Conservation (phyloP, 495 filamentous ascomycete species). For the Talaromyces nanjingensis region DNA sequence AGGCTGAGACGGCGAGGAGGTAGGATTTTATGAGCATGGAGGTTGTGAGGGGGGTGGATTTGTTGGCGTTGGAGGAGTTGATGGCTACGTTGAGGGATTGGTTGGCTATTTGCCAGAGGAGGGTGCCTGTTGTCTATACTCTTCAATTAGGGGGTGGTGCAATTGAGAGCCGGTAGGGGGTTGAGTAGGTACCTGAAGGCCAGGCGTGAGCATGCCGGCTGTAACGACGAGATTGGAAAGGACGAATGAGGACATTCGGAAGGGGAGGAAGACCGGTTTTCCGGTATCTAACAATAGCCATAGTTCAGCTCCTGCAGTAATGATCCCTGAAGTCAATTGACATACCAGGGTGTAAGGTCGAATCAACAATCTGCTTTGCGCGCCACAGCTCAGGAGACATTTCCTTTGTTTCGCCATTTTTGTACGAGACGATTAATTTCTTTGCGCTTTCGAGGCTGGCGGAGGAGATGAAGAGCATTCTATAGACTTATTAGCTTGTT, state of each 20-base stretch:
- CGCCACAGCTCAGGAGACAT: slow-evolving; percentile 92
- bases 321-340: no score
- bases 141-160: neutral
- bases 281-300: slow-evolving; percentile 62
- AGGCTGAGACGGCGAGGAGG: slow-evolving; percentile 82
- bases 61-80: slow-evolving; percentile 96
- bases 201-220: slow-evolving; percentile 95
- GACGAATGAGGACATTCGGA: slow-evolving; percentile 95
- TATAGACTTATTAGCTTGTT: slow-evolving; percentile 24
- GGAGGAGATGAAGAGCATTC: slow-evolving; percentile 71
- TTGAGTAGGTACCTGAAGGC: slow-evolving; percentile 48
- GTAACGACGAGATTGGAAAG: slow-evolving; percentile 92
- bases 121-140: slow-evolving; percentile 69
- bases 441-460: slow-evolving; percentile 80
- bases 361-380: slow-evolving; percentile 95
- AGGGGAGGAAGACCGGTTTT: slow-evolving; percentile 83
- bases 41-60: slow-evolving; percentile 76
- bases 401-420: slow-evolving; percentile 59
- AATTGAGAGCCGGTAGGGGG: neutral
- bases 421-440: slow-evolving; percentile 67
- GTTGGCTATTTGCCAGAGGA: slow-evolving; percentile 94
- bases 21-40: slow-evolving; percentile 83
- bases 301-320: neutral
- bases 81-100: slow-evolving; percentile 97
- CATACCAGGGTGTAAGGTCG: slow-evolving; percentile 85